Evolutionary conservation across 768 basidiomycete species (phyloP).

Genomic region (Gymnopilus junonius): DNA sequence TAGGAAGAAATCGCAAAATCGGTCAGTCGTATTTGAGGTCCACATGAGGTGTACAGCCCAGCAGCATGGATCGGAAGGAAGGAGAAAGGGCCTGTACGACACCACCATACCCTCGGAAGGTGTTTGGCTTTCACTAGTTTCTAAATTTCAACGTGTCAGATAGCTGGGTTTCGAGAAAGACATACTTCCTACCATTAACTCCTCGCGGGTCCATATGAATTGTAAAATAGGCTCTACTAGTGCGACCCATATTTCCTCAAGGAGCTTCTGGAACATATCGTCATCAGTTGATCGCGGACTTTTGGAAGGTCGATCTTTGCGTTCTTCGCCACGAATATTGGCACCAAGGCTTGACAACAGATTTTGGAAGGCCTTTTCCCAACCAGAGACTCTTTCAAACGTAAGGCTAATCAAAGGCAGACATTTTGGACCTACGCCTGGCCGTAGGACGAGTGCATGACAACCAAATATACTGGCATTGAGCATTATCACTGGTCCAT

Average conservation of each 20-base stretch:
- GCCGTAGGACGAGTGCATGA: not conserved
- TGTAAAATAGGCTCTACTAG: not conserved
- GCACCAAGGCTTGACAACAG: not conserved
- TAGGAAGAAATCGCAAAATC: slow-evolving; percentile 25
- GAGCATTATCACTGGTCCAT: not conserved
- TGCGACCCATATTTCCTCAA: not conserved
- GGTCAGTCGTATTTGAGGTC: not conserved
- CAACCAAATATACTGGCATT: not conserved
- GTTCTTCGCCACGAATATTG: not conserved
- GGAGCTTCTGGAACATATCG: not conserved
- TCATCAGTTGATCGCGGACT: not conserved
- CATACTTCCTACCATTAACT: not conserved
- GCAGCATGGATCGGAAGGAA: slow-evolving; percentile 39
- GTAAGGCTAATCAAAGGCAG: not conserved
- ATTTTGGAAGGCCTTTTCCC: not conserved
- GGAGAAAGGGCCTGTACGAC: slow-evolving; percentile 30
- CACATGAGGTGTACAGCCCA: slow-evolving; percentile 25
- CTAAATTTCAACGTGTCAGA: not conserved
- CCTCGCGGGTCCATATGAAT: not conserved
- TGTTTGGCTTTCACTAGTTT: not conserved
- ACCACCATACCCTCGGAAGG: slow-evolving; percentile 22
- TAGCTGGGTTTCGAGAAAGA: not conserved
- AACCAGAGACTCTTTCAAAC: not conserved
- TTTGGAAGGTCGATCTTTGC: not conserved
- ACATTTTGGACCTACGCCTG: not conserved